Evolutionary conservation across 2,329 filamentous ascomycete species (phyloP).

Genomic region (Venturiaceae sp.): DNA sequence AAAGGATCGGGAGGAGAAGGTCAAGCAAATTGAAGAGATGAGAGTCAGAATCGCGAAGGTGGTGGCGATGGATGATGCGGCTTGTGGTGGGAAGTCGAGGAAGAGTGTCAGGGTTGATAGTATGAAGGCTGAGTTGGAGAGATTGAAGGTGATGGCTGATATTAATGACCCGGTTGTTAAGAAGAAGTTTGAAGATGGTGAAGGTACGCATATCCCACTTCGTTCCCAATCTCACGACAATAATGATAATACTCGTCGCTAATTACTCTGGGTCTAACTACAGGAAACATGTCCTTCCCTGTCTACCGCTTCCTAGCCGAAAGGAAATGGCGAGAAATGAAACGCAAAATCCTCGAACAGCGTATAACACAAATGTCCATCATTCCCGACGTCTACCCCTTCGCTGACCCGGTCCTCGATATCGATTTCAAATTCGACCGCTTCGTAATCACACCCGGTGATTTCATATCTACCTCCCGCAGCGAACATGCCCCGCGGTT

Average conservation of each 20-base stretch:
- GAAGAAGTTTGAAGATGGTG: constrained; percentile 84
- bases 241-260: background rate
- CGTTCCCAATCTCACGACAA: too few species aligned
- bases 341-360: constrained; percentile 70
- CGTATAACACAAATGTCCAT: constrained; percentile 80
- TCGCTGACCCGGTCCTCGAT: constrained; percentile 67
- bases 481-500: constrained; percentile 68
- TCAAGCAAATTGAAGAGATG: constrained; percentile 60
- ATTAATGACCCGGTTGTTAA: constrained; percentile 94
- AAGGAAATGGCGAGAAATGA: constrained; percentile 77
- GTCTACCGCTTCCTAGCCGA: constrained; percentile 89
- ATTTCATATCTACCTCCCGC: constrained; percentile 63
- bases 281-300: constrained; percentile 91
- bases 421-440: constrained; percentile 73
- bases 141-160: constrained; percentile 80
- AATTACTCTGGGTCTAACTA: too few species aligned
- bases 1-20: constrained; percentile 71
- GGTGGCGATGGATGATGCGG: constrained; percentile 45
- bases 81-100: constrained; percentile 52
- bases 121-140: constrained; percentile 63
- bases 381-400: constrained; percentile 76
- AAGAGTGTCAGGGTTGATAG: constrained; percentile 60
- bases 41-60: constrained; percentile 59
- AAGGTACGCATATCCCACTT: constrained; percentile 47
- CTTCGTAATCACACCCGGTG: constrained; percentile 62